Evolutionary conservation across 768 basidiomycete genomes (phyloP).

Genomic region (Lentinula edodes): DNA sequence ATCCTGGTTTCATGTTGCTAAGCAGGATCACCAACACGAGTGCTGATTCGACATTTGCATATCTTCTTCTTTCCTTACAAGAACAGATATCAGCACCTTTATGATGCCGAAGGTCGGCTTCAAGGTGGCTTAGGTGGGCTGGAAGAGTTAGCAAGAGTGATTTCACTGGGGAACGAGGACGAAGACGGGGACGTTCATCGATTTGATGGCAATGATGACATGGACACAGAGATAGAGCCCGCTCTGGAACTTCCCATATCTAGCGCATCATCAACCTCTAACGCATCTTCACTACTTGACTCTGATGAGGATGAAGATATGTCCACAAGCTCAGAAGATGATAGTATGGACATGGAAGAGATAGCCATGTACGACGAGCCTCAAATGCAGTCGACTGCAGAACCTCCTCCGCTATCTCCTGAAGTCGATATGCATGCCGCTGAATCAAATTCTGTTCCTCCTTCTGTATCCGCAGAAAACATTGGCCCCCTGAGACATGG

Average conservation of each 20-base stretch:
- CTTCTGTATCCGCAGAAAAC: slow-evolving; percentile 8
- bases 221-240: slow-evolving; percentile 44
- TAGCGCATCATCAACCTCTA: slow-evolving; percentile 32
- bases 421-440: neutral
- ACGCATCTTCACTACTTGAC: slow-evolving; percentile 47
- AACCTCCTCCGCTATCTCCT: slow-evolving; percentile 23
- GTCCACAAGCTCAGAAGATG: slow-evolving; percentile 72
- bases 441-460: neutral
- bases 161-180: slow-evolving; percentile 39
- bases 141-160: slow-evolving; percentile 83
- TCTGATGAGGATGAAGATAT: slow-evolving; percentile 68
- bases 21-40: neutral
- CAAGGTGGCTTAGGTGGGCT: slow-evolving; percentile 82
- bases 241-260: slow-evolving; percentile 66
- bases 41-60: slow-evolving; percentile 1
- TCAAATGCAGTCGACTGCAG: slow-evolving; percentile 1
- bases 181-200: slow-evolving; percentile 22
- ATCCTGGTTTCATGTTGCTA: neutral
- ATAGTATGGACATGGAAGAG: slow-evolving; percentile 65
- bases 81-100: slow-evolving; percentile 48
- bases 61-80: neutral
- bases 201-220: slow-evolving; percentile 13
- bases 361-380: slow-evolving; percentile 72
- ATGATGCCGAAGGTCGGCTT: slow-evolving; percentile 78
- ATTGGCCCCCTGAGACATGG: slow-evolving; percentile 23